phyloP scores from a whole-genome alignment of 768 basidiomycete genomes.

The Amanita phalloides region DNA sequence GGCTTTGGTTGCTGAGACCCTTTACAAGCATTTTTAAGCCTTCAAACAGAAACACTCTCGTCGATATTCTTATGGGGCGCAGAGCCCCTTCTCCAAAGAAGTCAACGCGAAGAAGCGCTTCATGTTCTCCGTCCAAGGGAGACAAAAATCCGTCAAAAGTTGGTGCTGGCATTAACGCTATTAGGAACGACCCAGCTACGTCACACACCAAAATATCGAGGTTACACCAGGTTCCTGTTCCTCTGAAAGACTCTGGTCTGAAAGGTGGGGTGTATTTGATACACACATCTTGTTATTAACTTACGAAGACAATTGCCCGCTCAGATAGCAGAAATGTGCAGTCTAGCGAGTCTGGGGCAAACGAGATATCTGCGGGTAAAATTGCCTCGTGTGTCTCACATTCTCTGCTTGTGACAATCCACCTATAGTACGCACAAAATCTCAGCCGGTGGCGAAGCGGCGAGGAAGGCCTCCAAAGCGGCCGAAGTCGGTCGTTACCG shows the following conservation, averaged over 20 bases:
- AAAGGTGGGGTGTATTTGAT: background rate
- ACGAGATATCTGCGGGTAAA: background rate
- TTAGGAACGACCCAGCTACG: background rate
- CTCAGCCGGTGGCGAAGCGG: slow-evolving; percentile 7
- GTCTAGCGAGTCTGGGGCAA: background rate
- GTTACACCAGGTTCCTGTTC: background rate
- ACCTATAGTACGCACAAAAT: background rate
- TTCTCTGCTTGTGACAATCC: background rate
- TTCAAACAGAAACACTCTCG: slow-evolving; percentile 33
- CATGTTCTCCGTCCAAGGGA: slow-evolving; percentile 19
- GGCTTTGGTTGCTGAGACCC: background rate
- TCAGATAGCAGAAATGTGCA: background rate
- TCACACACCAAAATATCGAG: background rate
- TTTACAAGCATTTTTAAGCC: slow-evolving; percentile 41
- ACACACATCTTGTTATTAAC: background rate
- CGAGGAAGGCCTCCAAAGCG: slow-evolving; percentile 10
- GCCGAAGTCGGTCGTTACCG: background rate
- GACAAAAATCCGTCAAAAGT: slow-evolving; percentile 6
- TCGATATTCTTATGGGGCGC: slow-evolving; percentile 39
- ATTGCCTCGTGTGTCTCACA: background rate
- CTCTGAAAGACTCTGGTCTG: background rate
- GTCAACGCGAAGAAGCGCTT: slow-evolving; percentile 15
- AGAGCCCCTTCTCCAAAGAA: slow-evolving; percentile 23
- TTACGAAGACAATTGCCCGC: background rate
- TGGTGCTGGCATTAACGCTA: background rate